These are phyloP conservation scores for Camillea tinctor DNA, from an alignment of 2,329 filamentous ascomycete species.

Conservation along the genomic window DNA sequence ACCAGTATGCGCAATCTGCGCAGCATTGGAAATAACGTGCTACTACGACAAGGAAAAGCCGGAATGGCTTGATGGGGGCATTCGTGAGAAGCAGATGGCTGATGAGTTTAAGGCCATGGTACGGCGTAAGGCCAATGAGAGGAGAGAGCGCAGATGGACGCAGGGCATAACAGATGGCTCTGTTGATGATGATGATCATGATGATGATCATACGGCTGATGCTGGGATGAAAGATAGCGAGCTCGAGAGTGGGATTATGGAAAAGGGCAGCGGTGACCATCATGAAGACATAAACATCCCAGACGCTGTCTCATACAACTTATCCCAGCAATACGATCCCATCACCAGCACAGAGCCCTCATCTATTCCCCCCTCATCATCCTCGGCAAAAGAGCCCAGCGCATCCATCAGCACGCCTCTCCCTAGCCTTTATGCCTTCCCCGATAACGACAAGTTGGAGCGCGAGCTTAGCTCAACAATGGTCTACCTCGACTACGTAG, in stretches of 20 bases:
- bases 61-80: conserved; percentile 38
- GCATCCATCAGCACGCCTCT: neutral
- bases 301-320: too few species aligned
- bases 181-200: too few species aligned
- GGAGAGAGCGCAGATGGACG: conserved; percentile 49
- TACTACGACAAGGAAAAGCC: conserved; percentile 35
- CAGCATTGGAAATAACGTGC: conserved; percentile 39
- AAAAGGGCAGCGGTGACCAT: too few species aligned
- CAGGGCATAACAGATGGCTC: too few species aligned
- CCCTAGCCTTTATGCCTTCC: neutral
- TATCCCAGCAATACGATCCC: too few species aligned
- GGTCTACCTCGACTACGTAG: conserved; percentile 61
- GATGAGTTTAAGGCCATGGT: conserved; percentile 52
- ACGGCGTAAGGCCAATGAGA: conserved; percentile 51
- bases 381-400: too few species aligned
- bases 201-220: conserved; percentile 25
- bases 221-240: neutral
- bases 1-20: conserved; percentile 38
- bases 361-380: too few species aligned
- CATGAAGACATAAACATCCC: too few species aligned
- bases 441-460: conserved; percentile 18
- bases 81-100: conserved; percentile 37
- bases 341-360: too few species aligned
- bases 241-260: too few species aligned
- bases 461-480: conserved; percentile 42